Evolutionary conservation across 306 rosid genomes (phyloP).

Genomic region (Ceratonia siliqua): DNA sequence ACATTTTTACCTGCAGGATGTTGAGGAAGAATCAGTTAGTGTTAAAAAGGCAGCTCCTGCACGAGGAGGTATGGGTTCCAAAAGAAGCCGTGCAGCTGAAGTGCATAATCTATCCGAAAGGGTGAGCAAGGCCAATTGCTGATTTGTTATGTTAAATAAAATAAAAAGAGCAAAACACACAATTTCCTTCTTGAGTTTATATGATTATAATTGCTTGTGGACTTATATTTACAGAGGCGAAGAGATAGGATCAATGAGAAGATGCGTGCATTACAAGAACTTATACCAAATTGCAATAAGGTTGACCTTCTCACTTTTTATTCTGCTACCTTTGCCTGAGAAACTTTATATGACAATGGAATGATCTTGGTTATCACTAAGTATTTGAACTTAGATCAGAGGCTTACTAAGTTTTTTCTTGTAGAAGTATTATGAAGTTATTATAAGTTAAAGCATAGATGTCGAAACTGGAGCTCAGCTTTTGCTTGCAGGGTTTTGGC

Average conservation of each 20-base stretch:
- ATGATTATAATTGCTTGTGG: slow-evolving; percentile 26
- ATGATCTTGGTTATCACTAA: slow-evolving; percentile 19
- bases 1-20: slow-evolving; percentile 62
- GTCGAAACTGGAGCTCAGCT: slow-evolving; percentile 30
- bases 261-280: slow-evolving; percentile 98
- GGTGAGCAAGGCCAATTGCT: slow-evolving; percentile 55
- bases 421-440: slow-evolving; percentile 19
- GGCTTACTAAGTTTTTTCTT: slow-evolving; percentile 23
- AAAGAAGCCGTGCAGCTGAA: slow-evolving; percentile 98
- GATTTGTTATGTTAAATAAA: neutral
- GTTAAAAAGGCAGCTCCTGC: slow-evolving; percentile 54
- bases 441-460: slow-evolving; percentile 8
- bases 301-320: slow-evolving; percentile 37
- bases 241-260: slow-evolving; percentile 97
- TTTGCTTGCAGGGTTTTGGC: slow-evolving; percentile 23
- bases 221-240: slow-evolving; percentile 65
- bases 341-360: slow-evolving; percentile 19
- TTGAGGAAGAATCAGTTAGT: slow-evolving; percentile 79
- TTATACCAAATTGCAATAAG: slow-evolving; percentile 98
- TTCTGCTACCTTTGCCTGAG: slow-evolving; percentile 25
- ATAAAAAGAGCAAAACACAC: neutral
- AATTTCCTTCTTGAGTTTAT: slow-evolving; percentile 26
- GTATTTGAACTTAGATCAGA: slow-evolving; percentile 18
- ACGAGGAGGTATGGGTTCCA: slow-evolving; percentile 60
- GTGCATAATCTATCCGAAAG: slow-evolving; percentile 99